Conservation (phyloP, 257 asterid species). For the Solanum arcanum region DNA sequence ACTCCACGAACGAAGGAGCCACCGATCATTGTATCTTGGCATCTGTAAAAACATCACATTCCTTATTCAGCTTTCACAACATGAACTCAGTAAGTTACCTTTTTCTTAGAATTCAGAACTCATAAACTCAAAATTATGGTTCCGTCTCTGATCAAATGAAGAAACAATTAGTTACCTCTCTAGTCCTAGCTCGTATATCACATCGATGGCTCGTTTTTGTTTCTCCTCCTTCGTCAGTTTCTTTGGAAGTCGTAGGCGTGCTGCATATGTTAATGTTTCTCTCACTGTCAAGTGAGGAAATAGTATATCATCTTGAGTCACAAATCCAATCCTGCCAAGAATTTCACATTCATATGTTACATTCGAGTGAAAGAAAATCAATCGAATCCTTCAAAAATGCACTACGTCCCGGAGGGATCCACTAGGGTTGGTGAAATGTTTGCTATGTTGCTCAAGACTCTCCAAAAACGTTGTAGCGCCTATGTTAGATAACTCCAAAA, state of each 20-base stretch:
- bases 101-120: neutral
- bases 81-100: neutral
- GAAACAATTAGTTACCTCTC: conserved; percentile 51
- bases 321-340: conserved; percentile 84
- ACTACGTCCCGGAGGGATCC: neutral
- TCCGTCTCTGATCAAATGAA: neutral
- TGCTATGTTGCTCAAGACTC: neutral
- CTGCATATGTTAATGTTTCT: conserved; percentile 74
- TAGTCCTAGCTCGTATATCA: conserved; percentile 73
- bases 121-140: neutral
- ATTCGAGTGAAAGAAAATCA: neutral
- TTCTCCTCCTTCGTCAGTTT: conserved; percentile 63
- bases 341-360: neutral
- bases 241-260: conserved; percentile 70
- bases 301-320: conserved; percentile 93
- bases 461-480: neutral
- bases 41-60: conserved; percentile 32
- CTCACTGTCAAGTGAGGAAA: conserved; percentile 93
- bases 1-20: conserved; percentile 96
- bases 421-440: neutral
- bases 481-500: neutral
- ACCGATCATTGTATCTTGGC: conserved; percentile 94
- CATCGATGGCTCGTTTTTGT: conserved; percentile 60
- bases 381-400: neutral
- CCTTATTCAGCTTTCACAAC: neutral